Evolutionary conservation across 495 filamentous ascomycete species (phyloP), one percentile per base, ranked within the genome.

Genomic region (Penicillium coffeae): DNA sequence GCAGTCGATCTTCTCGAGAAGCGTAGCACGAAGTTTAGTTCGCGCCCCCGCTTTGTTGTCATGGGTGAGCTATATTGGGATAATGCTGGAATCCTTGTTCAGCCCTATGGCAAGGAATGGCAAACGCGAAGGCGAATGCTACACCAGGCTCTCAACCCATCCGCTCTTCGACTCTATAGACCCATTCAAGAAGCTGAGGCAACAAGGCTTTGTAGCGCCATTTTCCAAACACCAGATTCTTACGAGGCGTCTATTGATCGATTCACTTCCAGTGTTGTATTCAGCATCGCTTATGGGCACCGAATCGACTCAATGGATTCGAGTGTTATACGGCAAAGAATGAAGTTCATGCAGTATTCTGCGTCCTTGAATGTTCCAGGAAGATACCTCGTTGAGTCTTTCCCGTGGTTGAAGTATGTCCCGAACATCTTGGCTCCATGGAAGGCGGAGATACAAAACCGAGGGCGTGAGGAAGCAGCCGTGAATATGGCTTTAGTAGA

Each of bases 1-100:
- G 81, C 81, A n/a, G 76, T 69, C 41, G 78, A 81, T 19, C 57
- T 81, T 30, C 65, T 82, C 54, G 77, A 82, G 48, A 79, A 76
- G 51, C 60, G 75, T 21, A 73, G 71, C 27, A 68, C 64, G 25
- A 80, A 75, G 51, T 81, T 77, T 58, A 76, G 71, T 9, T 77
- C 74, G 12, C 56, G 78, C 9, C 78, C 78, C 7, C 66, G 78
- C 18, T 79, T 78, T 51, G 76, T 80, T 8, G 71, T 77, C 2
- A 75, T 81, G 73, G 76, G 75, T 39, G 73, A 79, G 57, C 45
- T 69, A 6, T 63, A 66, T 39, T 80, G 74, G 42, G 69, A 66
- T 10, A 69, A 69, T 22, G 57, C 69, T 48, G 73, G 72, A 16
- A 70, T 75, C 5, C 62, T 83, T 15, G 76, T 81, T 51, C 72